Conservation (phyloP, 1,284 basidiomycete species). For the Tylopilus sp. region DNA sequence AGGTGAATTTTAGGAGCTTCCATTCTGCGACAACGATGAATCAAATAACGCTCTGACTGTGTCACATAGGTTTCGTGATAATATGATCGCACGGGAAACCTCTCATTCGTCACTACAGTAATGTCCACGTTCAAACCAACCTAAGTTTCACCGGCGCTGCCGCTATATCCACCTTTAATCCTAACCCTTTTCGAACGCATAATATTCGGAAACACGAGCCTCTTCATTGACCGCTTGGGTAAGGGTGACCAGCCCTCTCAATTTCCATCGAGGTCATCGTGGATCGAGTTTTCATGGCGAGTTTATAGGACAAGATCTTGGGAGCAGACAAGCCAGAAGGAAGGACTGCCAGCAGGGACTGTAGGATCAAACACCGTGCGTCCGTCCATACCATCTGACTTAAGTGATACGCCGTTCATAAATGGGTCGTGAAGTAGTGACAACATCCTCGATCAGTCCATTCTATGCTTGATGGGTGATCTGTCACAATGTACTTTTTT, state of each 20-base stretch:
- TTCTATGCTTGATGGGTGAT: no score
- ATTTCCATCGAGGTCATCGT: slow-evolving; percentile 7
- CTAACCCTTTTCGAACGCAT: no score
- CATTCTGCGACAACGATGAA: slow-evolving; percentile 3
- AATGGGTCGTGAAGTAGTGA: no score
- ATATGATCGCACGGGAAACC: background rate
- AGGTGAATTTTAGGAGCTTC: background rate
- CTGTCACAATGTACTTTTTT: no score
- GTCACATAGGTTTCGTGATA: background rate
- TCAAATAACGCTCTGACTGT: background rate
- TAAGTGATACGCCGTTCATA: no score
- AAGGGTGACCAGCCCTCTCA: background rate
- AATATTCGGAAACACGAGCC: no score
- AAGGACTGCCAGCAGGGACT: background rate
- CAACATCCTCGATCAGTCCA: no score
- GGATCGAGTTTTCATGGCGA: slow-evolving; percentile 6
- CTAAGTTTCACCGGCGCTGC: background rate
- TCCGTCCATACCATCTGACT: no score
- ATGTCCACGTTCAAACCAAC: background rate
- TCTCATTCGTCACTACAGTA: background rate
- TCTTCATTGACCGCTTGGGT: background rate
- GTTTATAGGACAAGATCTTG: no score
- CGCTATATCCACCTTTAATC: no score
- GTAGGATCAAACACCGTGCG: no score
- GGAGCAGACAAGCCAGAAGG: background rate